Conservation (phyloP, 2,329 filamentous ascomycete species). For the Parasarocladium wereldwijsianum region DNA sequence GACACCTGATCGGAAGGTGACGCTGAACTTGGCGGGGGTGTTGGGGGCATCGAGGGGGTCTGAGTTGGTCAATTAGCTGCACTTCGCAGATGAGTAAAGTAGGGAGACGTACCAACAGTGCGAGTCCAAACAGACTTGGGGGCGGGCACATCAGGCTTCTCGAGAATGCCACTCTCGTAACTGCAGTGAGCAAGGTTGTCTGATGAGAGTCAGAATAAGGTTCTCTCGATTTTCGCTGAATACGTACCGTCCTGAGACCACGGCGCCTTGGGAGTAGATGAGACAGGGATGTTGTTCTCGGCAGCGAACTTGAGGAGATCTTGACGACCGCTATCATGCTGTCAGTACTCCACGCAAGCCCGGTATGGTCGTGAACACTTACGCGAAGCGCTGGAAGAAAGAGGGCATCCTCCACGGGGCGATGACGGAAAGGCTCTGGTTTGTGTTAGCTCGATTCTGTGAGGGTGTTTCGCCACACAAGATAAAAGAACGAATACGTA, state of each 20-base stretch:
- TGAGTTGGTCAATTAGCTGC: slow-evolving; percentile 8
- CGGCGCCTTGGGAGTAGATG: slow-evolving; percentile 57
- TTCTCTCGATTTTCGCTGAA: slow-evolving; percentile 7
- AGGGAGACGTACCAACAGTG: slow-evolving; percentile 20
- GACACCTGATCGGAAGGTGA: slow-evolving; percentile 53
- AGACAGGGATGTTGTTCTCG: slow-evolving; percentile 53
- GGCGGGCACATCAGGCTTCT: slow-evolving; percentile 41
- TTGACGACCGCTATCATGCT: slow-evolving; percentile 37
- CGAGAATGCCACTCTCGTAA: slow-evolving; percentile 64
- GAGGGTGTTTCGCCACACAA: slow-evolving; percentile 2
- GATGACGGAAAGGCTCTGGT: slow-evolving; percentile 42
- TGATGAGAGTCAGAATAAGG: slow-evolving; percentile 4
- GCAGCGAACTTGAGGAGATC: slow-evolving; percentile 61
- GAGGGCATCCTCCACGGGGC: slow-evolving; percentile 59
- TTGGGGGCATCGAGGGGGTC: slow-evolving; percentile 51
- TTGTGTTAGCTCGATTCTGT: slow-evolving; percentile 34
- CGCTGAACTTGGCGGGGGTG: slow-evolving; percentile 46
- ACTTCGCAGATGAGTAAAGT: background rate
- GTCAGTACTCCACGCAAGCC: background rate
- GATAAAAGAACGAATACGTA: background rate
- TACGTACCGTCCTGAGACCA: slow-evolving; percentile 37
- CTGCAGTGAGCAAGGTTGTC: slow-evolving; percentile 62
- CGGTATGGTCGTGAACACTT: slow-evolving; percentile 7
- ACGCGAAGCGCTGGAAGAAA: slow-evolving; percentile 54
- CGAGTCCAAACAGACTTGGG: slow-evolving; percentile 60